Base-by-base conservation (phyloP, 768 basidiomycete genomes). In the Boletus sp. region DNA sequence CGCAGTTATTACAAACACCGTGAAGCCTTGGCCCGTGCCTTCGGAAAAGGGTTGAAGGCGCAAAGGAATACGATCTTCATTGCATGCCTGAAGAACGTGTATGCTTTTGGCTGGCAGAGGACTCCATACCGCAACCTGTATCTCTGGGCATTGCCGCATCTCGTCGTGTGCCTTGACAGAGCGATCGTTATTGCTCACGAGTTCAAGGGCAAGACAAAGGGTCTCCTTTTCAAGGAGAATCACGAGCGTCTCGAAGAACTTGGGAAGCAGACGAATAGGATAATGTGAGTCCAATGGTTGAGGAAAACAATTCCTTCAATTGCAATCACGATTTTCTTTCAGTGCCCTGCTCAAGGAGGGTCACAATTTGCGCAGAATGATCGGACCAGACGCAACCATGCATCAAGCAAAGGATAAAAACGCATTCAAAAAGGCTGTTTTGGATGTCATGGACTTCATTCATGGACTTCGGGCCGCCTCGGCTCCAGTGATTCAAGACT, bases 91-190 rank as follows among this genome's bases (percentile, higher is more conserved):
- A 58, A 62, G 44, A 62, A 66, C 28, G 68, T 70, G 28, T 61
- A 57, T 41, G 60, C 54, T 7, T 68, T 70, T 30, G 50, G 54
- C 4, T 75, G 77, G 76, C 36, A 56, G 35, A 53, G 52, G 28
- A 61, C 58, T 6, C 57, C 53, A 17, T 80, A 83, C 56, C 71
- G 70, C 14, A 53, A 64, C 0, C 64, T 77, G 14, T 80, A 76
- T 60, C 64, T 69, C 6, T 68, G 69, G 48, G 67, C 68, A 17
- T 66, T 82, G 8, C 77, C 79, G 2, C 76, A 72, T 50, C 59
- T 81, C 30, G 64, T 80, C 3, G 58, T 77, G 2, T 78, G 75
- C 57, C 69, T 82, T 30, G 75, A 81, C 47, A 52, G 64, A n/a
- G 62, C 67, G 20, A 64, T 72, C 11, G 37, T 61, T 2, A 29